Base-by-base conservation (phyloP, 139 green algal species). In the Bryopsis sp. region DNA sequence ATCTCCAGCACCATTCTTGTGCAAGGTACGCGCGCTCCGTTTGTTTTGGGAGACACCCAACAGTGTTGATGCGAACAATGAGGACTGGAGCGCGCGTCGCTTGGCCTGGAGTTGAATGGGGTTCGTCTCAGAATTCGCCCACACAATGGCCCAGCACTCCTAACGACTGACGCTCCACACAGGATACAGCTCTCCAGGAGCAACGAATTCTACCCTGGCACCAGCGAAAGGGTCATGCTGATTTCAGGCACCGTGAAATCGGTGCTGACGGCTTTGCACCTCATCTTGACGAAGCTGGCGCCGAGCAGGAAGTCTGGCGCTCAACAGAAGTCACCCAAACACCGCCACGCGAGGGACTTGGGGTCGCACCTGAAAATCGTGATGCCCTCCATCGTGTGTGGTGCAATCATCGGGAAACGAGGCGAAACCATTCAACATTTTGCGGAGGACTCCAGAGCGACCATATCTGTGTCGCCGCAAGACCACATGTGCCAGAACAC, bases 371-470 rank as follows among this genome's bases (percentile, higher is more conserved):
- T 90, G 24, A 74, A 82, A 22, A 72, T 95, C 32, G 71, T 95
- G 48, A 83, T 95, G 62, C 88, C 90, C 37, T 75, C 83, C 59
- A 58, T 58, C 5, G 70, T 88, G 11, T 96, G 89, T 69, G 88
- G 88, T 33, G 80, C 72, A 11, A 80, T 95, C 61, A 92, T 95
- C 64, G 88, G 88, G 43, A 92, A 91, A 70, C 78, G 79, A 33
- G 88, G 88, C 35, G 76, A 82, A 37, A 95, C 83, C 36, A 94
- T 95, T 48, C 69, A 80, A 24, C 72, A 69, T 28, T 92, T 95
- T 59, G 76, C 80, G n/a, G 89, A 94, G 39, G 85, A 95, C 59
- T 81, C 68, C 22, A 63, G 73, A 29, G 85, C 85, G 1, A 74
- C 60, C 15, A 90, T 95, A 70, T 84, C 84, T 46, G 67, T 95